Conservation (phyloP, 2,329 filamentous ascomycete species). For the Sclerotinia glacialis region DNA sequence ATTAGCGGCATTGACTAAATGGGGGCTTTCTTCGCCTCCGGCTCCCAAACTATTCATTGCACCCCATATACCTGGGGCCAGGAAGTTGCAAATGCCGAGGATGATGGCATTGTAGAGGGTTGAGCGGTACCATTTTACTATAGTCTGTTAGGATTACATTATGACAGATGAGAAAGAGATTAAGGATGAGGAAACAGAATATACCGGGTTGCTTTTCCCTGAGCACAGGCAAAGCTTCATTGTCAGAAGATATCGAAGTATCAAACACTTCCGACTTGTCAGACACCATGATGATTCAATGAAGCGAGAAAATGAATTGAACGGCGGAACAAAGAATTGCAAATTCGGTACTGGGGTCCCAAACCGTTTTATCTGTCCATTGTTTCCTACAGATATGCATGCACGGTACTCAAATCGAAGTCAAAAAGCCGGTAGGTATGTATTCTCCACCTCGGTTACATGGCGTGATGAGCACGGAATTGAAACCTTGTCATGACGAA, state of each 20-base stretch:
- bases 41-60: slow-evolving; percentile 73
- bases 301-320: background rate
- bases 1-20: slow-evolving; percentile 66
- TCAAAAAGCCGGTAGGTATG: background rate
- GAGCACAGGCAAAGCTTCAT: slow-evolving; percentile 26
- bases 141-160: background rate
- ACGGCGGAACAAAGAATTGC: background rate
- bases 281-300: background rate
- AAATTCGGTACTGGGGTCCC: background rate
- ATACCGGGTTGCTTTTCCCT: slow-evolving; percentile 26
- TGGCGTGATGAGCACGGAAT: slow-evolving; percentile 22
- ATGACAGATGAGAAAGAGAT: background rate
- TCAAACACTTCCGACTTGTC: slow-evolving; percentile 21
- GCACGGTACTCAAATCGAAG: slow-evolving; percentile 1
- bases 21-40: slow-evolving; percentile 62
- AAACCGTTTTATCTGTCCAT: background rate
- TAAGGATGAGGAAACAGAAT: background rate
- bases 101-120: slow-evolving; percentile 72
- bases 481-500: slow-evolving; percentile 19
- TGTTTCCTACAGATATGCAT: background rate
- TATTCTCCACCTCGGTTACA: slow-evolving; percentile 6
- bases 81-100: slow-evolving; percentile 67
- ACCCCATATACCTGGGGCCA: slow-evolving; percentile 69
- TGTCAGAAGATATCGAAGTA: slow-evolving; percentile 25
- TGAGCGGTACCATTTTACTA: slow-evolving; percentile 62